Evolutionary conservation across 73 alveolate species (phyloP), one percentile per base, ranked within the genome.

Genomic region (Paramecium bursaria): DNA sequence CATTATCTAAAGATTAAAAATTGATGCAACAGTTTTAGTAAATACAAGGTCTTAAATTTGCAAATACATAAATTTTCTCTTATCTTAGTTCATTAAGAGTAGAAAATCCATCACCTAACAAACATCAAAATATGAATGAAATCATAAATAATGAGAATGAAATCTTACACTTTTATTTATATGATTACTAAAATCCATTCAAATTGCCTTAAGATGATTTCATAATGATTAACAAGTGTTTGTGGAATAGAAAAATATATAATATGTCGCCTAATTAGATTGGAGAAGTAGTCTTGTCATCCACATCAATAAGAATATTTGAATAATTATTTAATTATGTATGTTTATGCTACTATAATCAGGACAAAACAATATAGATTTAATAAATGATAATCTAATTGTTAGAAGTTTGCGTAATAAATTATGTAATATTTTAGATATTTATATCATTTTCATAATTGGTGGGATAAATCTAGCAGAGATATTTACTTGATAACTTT

Each of bases 181-280:
- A 39, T 67, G 82, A 67, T 39, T 67, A 67, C 14, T 23, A 67
- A 67, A 67, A 67, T 67, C 82, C 82, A 30, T 67, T 67, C 44
- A 47, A 30, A 15, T 25, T 67, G 6, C 6, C 22, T 25, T 14
- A 17, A 44, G 82, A 67, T 1, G 82, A 67, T 19, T 67, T 67
- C 21, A 35, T 39, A 11, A 21, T 67, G 21, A 42, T 67, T 15
- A 67, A 17, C 22, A 67, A 67, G 22, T 53, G 60, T 1, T 31
- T 67, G 15, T 67, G 82, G 82, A 27, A 39, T 5, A 67, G 35
- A 67, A 67, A 39, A 3, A 4, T 19, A 10, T 3, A n/a, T n/a
- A 11, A 48, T 4, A 9, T 4, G 4, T 6, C 61, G 6, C 15
- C 7, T 11, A 39, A 15, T 39, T 15, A 14, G 21, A 11, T 47